phyloP scores from a whole-genome alignment of 257 asterid species.

The Fraxinus cuspidata region DNA sequence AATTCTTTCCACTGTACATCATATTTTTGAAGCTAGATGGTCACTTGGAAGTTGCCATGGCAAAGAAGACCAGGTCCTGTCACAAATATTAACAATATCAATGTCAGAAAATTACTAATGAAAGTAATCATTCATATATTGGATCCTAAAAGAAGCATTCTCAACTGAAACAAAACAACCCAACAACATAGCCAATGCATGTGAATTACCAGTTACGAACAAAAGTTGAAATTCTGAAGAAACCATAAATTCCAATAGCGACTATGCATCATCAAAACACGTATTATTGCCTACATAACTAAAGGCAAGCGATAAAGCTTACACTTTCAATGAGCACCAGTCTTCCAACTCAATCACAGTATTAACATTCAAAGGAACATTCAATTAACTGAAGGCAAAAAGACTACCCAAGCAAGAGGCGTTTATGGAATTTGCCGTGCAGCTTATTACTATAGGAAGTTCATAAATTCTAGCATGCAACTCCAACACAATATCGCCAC shows the following conservation, averaged over 20 bases:
- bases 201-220: not conserved
- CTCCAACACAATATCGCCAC: slow-evolving; percentile 20
- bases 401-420: not conserved
- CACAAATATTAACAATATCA: not conserved
- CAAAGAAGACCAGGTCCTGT: slow-evolving; percentile 34
- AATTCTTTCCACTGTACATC: slow-evolving; percentile 50
- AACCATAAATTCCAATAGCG: not conserved
- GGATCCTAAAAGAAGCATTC: not conserved
- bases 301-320: not conserved
- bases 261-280: not conserved
- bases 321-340: slow-evolving; percentile 7
- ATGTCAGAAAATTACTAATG: slow-evolving; percentile 2
- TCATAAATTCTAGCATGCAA: slow-evolving; percentile 12
- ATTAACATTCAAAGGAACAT: slow-evolving; percentile 4
- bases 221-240: not conserved
- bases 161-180: slow-evolving; percentile 5
- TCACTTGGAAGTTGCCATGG: slow-evolving; percentile 57
- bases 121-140: not conserved
- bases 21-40: slow-evolving; percentile 50
- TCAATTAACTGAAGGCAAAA: not conserved
- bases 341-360: slow-evolving; percentile 5
- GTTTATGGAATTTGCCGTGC: slow-evolving; percentile 18
- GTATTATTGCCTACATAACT: not conserved
- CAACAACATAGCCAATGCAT: not conserved
- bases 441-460: slow-evolving; percentile 14